Evolutionary conservation across 164 flowering plant genomes (phyloP).

Genomic region (Aristolochia fimbriata): DNA sequence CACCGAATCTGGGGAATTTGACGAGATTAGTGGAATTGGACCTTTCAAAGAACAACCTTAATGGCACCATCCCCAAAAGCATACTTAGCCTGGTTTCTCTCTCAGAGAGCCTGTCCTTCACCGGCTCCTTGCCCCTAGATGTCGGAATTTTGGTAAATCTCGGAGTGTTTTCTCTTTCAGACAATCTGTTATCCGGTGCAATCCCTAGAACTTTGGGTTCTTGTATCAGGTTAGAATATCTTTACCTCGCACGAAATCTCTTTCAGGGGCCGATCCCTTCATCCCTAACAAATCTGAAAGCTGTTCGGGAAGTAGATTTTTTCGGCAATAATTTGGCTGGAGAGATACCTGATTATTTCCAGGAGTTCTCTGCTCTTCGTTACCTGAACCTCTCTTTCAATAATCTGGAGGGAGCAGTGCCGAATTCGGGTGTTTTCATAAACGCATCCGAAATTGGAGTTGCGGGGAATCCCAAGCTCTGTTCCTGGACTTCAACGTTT

Average conservation of each 20-base stretch:
- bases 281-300: conserved; percentile 1
- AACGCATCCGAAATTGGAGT: conserved; percentile 7
- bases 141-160: conserved; percentile 34
- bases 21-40: neutral
- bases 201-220: conserved; percentile 8
- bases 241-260: conserved; percentile 4
- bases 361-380: neutral
- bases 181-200: conserved; percentile 11
- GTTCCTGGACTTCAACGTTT: conserved; percentile 6
- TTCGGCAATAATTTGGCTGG: conserved; percentile 12
- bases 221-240: neutral
- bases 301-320: conserved; percentile 1
- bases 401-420: conserved; percentile 14
- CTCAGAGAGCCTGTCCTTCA: conserved; percentile 24
- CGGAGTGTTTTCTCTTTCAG: conserved; percentile 11
- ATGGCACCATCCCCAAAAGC: conserved; percentile 12
- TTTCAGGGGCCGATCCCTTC: conserved; percentile 10
- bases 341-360: conserved; percentile 3
- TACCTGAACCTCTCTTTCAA: conserved; percentile 13
- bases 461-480: conserved; percentile 4
- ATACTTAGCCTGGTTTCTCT: conserved; percentile 1
- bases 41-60: conserved; percentile 10
- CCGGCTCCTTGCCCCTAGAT: conserved; percentile 33
- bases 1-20: conserved; percentile 7
- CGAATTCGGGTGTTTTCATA: conserved; percentile 6